Evolutionary conservation across 495 filamentous ascomycete species (phyloP).

Genomic region (Annulohypoxylon nitens): DNA sequence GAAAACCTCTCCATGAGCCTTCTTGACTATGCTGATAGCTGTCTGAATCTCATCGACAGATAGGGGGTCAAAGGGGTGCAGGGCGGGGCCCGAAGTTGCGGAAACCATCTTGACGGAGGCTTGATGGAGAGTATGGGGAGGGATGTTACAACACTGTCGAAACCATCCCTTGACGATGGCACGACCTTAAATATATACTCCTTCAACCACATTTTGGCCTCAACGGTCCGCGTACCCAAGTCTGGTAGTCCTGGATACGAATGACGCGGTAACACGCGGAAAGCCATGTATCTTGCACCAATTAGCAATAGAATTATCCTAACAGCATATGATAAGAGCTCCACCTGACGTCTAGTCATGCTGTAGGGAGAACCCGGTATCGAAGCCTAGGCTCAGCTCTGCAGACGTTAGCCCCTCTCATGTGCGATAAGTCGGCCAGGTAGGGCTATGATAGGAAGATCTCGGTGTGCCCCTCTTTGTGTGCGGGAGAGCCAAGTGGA

Average conservation of each 20-base stretch:
- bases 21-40: constrained; percentile 75
- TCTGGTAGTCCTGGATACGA: constrained; percentile 21
- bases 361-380: constrained; percentile 24
- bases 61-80: constrained; percentile 89
- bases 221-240: background rate
- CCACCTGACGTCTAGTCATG: constrained; percentile 24
- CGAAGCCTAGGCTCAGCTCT: constrained; percentile 34
- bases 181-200: constrained; percentile 28
- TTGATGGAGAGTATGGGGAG: constrained; percentile 16
- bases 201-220: constrained; percentile 17
- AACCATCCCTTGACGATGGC: background rate
- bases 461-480: constrained; percentile 39
- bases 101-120: constrained; percentile 38
- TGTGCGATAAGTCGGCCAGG: constrained; percentile 38
- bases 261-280: constrained; percentile 34
- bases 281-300: constrained; percentile 35
- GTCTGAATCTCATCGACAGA: constrained; percentile 80
- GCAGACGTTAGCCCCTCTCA: constrained; percentile 31
- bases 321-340: constrained; percentile 41
- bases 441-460: constrained; percentile 41
- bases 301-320: constrained; percentile 46
- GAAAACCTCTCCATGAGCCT: constrained; percentile 76
- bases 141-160: constrained; percentile 4
- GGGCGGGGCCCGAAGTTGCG: constrained; percentile 40
- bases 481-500: constrained; percentile 31